Conservation (phyloP, 2,329 filamentous ascomycete species). For the Lachnellula suecica region DNA sequence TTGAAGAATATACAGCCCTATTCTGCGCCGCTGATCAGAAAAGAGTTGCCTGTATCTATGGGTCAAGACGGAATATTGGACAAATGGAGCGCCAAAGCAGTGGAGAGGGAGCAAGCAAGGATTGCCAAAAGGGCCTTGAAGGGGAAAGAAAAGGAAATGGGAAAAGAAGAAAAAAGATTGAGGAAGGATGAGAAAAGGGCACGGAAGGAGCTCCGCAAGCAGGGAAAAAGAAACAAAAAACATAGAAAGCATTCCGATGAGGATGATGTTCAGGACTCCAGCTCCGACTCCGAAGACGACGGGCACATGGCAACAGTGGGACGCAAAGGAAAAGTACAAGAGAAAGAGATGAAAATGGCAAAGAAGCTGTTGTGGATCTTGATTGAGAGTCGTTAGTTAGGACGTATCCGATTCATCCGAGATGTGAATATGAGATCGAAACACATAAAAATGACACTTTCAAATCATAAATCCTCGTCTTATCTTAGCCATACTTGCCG, state of each 20-base stretch:
- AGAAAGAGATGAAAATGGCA: conserved; percentile 12
- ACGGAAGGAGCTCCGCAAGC: conserved; percentile 11
- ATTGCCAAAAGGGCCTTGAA: conserved; percentile 29
- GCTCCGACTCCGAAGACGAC: not conserved
- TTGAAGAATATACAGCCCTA: conserved; percentile 10
- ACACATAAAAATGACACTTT: too few relatives aligned
- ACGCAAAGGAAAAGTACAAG: not conserved
- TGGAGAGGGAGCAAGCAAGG: conserved; percentile 20
- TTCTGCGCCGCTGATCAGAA: conserved; percentile 12
- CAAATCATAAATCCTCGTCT: too few relatives aligned
- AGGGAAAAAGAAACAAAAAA: conserved; percentile 18
- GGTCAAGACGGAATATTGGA: conserved; percentile 19
- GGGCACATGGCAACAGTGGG: not conserved
- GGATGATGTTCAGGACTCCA: not conserved
- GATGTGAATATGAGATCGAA: too few relatives aligned
- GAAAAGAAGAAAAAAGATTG: conserved; percentile 5
- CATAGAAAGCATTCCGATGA: not conserved
- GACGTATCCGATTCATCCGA: too few relatives aligned
- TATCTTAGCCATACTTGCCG: too few relatives aligned
- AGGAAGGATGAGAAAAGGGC: conserved; percentile 23
- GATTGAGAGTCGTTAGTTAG: conserved; percentile 10
- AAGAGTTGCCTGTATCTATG: conserved; percentile 9
- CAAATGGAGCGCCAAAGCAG: conserved; percentile 28
- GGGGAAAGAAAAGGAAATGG: conserved; percentile 12
- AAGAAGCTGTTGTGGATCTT: conserved; percentile 15